phyloP scores from a whole-genome alignment of 805 yeast species.

The Barnettozyma californica region DNA sequence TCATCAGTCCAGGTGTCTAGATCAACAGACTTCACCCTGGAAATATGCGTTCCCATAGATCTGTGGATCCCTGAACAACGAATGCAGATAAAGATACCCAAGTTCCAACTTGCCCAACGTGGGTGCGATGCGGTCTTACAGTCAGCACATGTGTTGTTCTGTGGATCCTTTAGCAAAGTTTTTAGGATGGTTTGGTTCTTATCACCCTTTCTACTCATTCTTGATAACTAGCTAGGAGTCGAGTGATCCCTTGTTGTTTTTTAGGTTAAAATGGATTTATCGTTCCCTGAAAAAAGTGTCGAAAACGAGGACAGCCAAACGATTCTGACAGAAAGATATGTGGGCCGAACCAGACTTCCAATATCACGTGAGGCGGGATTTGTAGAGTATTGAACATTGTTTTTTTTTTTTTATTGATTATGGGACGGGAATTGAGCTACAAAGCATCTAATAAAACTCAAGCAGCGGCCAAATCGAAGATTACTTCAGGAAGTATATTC shows the following conservation, averaged over 20 bases:
- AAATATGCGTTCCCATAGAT: slow-evolving; percentile 92
- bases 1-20: slow-evolving; percentile 96
- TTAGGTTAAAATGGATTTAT: background rate
- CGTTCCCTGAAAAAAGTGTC: background rate
- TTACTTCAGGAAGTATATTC: too few species aligned
- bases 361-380: too few species aligned
- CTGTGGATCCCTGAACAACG: slow-evolving; percentile 95
- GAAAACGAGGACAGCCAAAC: background rate
- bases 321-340: background rate
- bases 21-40: slow-evolving; percentile 89
- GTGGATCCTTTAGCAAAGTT: slow-evolving; percentile 68
- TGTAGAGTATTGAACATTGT: too few species aligned
- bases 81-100: slow-evolving; percentile 90
- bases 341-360: background rate
- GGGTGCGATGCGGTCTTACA: slow-evolving; percentile 89
- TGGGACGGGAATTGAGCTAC: background rate
- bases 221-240: background rate
- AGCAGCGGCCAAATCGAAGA: too few species aligned
- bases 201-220: slow-evolving; percentile 17
- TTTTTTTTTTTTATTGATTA: too few species aligned
- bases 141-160: slow-evolving; percentile 82
- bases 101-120: slow-evolving; percentile 96
- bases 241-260: background rate
- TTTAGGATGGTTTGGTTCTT: slow-evolving; percentile 48
- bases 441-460: background rate